A percentile compares a stretch with the other conserved stretches of the same genome.
phyloP scores from a whole-genome alignment of 1,139 yeast genomes.

The Spathaspora sp. region DNA sequence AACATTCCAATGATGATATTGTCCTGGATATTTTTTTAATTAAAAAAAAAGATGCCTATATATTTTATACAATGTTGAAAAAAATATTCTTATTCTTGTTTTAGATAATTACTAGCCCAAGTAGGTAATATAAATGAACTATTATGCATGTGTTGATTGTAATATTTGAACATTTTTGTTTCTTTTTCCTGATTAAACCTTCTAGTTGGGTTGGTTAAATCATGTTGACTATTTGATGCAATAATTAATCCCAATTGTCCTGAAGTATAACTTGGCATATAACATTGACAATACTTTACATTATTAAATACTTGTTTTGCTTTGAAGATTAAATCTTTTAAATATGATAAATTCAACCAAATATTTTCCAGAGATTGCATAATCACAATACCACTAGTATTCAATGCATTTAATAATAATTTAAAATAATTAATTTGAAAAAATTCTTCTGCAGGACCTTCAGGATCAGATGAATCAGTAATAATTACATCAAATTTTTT shows the following conservation, averaged over 20 bases:
- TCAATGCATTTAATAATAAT: constrained; percentile 66
- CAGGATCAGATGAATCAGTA: constrained; percentile 96
- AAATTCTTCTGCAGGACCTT: constrained; percentile 95
- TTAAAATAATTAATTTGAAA: constrained; percentile 83
- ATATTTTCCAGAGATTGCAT: constrained; percentile 92
- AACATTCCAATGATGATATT: too few species aligned
- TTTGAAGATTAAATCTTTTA: constrained; percentile 57
- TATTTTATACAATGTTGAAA: constrained; percentile 1
- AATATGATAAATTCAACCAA: constrained; percentile 79
- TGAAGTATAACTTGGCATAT: constrained; percentile 94
- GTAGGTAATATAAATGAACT: constrained; percentile 86
- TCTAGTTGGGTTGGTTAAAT: constrained; percentile 59
- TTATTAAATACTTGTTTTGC: constrained; percentile 73
- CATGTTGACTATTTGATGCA: constrained; percentile 61
- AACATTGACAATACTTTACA: constrained; percentile 80
- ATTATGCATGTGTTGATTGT: constrained; percentile 68
- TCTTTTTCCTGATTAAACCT: constrained; percentile 45
- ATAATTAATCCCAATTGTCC: constrained; percentile 91
- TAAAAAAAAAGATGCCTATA: background rate
- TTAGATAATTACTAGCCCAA: constrained; percentile 58
- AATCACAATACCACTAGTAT: constrained; percentile 74
- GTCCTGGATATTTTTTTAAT: background rate
- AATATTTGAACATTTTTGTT: constrained; percentile 60
- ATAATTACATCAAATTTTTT: constrained; percentile 79
- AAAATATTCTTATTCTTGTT: background rate